Conservation (phyloP, 257 asterid genomes). For the Solanum dulcamara region DNA sequence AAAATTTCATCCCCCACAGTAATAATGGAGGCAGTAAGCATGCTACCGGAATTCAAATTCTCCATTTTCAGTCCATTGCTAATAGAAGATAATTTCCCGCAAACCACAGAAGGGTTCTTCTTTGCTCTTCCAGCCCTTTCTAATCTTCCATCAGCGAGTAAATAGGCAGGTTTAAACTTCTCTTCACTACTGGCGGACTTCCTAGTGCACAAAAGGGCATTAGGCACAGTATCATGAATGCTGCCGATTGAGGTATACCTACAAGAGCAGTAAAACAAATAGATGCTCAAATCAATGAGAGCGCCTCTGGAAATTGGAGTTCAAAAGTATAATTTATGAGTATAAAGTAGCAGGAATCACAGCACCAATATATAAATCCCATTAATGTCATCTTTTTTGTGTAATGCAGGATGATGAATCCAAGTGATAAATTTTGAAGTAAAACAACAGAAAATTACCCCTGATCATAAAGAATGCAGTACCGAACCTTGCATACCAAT, state of each 20-base stretch:
- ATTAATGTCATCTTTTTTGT: background rate
- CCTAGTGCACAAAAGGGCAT: slow-evolving; percentile 40
- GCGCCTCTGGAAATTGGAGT: background rate
- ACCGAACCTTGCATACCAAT: slow-evolving; percentile 76
- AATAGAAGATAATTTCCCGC: slow-evolving; percentile 21
- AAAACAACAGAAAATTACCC: slow-evolving; percentile 41
- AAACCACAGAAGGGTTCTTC: slow-evolving; percentile 29
- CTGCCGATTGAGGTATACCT: slow-evolving; percentile 97
- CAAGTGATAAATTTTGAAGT: background rate
- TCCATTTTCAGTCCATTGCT: slow-evolving; percentile 47
- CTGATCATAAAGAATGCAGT: slow-evolving; percentile 90
- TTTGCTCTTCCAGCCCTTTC: slow-evolving; percentile 92
- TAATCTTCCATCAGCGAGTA: slow-evolving; percentile 81
- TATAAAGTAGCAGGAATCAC: background rate
- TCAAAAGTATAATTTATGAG: background rate
- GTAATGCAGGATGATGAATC: background rate
- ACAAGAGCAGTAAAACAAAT: slow-evolving; percentile 13
- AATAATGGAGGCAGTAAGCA: slow-evolving; percentile 58
- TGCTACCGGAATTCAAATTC: slow-evolving; percentile 21
- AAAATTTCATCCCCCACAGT: slow-evolving; percentile 88
- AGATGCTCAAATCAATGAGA: background rate
- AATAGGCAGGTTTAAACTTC: slow-evolving; percentile 69
- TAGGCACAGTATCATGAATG: slow-evolving; percentile 89
- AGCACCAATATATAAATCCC: background rate
- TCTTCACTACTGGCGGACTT: slow-evolving; percentile 33